Evolutionary conservation across 208 protist genomes (phyloP).

Genomic region (Dictyostelium gargantuum): DNA sequence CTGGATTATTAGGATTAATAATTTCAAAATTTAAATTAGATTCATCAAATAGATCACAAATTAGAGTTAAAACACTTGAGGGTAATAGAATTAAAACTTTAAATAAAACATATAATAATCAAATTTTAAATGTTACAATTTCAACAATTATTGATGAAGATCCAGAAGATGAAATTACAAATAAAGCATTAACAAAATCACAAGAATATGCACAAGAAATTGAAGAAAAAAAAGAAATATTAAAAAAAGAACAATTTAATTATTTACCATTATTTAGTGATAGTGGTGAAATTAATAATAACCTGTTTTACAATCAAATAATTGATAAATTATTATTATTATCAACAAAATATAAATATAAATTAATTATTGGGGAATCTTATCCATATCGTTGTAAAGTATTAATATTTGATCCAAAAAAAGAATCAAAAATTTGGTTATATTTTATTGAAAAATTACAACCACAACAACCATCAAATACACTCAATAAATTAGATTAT

Average conservation of each 20-base stretch:
- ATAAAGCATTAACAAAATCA: neutral
- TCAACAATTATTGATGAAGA: neutral
- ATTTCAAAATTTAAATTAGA: neutral
- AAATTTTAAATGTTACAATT: neutral
- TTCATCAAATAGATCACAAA: neutral
- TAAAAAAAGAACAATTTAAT: neutral
- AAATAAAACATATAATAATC: neutral
- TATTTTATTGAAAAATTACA: neutral
- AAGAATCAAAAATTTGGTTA: neutral
- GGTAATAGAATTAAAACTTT: neutral
- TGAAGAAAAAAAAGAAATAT: neutral
- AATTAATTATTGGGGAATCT: neutral
- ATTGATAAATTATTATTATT: neutral
- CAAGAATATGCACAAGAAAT: neutral
- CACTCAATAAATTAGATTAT: no score
- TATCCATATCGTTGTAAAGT: slow-evolving; percentile 2
- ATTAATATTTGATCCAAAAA: neutral
- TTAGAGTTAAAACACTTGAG: neutral
- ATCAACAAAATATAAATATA: neutral
- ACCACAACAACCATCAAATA: neutral
- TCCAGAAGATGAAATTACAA: neutral
- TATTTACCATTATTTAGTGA: neutral
- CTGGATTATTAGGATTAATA: neutral
- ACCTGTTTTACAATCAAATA: neutral
- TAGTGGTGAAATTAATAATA: neutral